phyloP scores from a whole-genome alignment of 1,284 basidiomycete species.

The Caloboletus firmus region DNA sequence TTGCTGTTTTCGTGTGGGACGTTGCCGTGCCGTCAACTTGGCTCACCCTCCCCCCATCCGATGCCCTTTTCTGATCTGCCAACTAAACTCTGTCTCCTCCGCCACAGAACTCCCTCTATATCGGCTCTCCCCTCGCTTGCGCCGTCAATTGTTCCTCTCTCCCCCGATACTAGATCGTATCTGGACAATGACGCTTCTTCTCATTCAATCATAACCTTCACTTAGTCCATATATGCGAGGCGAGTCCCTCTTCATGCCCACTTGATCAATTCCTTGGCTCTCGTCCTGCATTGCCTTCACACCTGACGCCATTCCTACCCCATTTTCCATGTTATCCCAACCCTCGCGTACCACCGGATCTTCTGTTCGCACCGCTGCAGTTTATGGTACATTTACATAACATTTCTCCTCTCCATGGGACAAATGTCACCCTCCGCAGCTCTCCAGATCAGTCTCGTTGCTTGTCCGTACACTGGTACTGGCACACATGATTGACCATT shows the following conservation, averaged over 20 bases:
- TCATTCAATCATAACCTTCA: slow-evolving; percentile 5
- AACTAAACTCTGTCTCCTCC: not conserved
- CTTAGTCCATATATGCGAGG: not conserved
- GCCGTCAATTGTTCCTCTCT: not conserved
- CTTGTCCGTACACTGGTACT: no score
- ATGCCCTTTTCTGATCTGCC: not conserved
- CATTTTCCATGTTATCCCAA: not conserved
- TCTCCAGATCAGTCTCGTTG: not conserved
- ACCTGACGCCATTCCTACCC: not conserved
- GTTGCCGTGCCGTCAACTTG: not conserved
- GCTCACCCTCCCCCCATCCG: not conserved
- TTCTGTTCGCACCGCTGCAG: not conserved
- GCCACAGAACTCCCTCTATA: not conserved
- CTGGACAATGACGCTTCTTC: slow-evolving; percentile 3
- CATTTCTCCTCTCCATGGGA: not conserved
- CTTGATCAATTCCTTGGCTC: not conserved
- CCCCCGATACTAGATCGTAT: not conserved
- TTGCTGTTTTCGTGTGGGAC: slow-evolving; percentile 20
- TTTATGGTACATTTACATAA: not conserved
- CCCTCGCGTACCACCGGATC: not conserved
- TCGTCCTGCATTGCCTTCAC: not conserved
- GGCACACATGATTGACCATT: not conserved
- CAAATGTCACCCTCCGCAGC: not conserved
- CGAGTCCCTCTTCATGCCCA: not conserved
- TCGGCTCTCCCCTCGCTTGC: not conserved